Evolutionary conservation across 805 yeast genomes (phyloP), one percentile per base, ranked within the genome.

Genomic region (Candida taoyuanica): DNA sequence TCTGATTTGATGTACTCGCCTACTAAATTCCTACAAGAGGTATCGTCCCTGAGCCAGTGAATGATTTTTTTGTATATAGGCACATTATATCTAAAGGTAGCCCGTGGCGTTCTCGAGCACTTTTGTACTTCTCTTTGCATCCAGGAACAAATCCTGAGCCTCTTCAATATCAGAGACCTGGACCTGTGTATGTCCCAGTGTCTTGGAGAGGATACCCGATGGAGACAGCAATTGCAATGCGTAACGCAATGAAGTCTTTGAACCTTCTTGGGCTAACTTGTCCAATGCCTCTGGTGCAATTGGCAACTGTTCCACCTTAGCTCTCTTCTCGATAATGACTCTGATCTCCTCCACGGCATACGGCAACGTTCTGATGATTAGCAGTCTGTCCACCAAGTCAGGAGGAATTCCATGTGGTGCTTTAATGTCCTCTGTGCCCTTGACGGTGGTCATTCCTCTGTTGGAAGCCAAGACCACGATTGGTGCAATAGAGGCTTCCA

Each of bases 381-480:
- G 76, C 47, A 91, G 69, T 50, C 99, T 72, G 64, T 93, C 99
- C 44, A 89, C 71, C 58, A 93, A 73, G 67, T 93, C 99, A 11
- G 95, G 83, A 21, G 99, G 98, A 47, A 91, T 78, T 27, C 99
- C 99, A 60, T 93, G 98, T 31, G 98, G 97, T 15, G 96, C 81
- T 43, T 74, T 74, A 33, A 78, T 71, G 53, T 83, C 95, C 43
- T 79, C 85, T 6, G 96, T 83, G 31, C 99, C 99, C 52, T 95
- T 77, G 18, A 94, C 84, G 3, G 87, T 78, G 7, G 96, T 85
- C 68, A 86, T 69, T 42, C 98, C 98, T 61, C 97, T 77, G 65
- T 93, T 93, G 6, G 98, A 87, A 25, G 98, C 98, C 60, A 93
- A 74, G 2, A 93, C 88, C 25, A 93, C 98, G 39, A 93, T 77